phyloP scores from a whole-genome alignment of 495 filamentous ascomycete genomes.

The Neurospora sp. region DNA sequence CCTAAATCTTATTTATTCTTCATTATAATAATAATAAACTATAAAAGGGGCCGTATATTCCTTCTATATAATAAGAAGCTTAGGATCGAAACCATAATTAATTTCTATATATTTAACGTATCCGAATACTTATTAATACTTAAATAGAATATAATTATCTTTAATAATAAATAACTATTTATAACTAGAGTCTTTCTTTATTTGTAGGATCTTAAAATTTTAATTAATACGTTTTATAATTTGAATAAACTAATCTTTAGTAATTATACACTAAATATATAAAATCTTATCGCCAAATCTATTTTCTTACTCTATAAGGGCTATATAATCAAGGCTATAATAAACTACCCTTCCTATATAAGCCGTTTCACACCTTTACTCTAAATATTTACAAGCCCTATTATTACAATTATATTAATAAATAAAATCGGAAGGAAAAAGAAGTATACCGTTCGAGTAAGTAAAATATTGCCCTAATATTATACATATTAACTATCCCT shows the following conservation, averaged over 20 bases:
- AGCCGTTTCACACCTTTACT: not conserved
- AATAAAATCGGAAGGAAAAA: not conserved
- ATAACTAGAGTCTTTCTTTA: not conserved
- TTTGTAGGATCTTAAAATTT: not conserved
- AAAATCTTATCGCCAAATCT: not conserved
- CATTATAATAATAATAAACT: not conserved
- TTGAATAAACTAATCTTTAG: not conserved
- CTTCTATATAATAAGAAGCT: not conserved
- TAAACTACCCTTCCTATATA: not conserved
- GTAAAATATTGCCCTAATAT: not conserved
- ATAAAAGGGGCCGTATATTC: not conserved
- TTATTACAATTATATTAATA: not conserved
- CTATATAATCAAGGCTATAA: not conserved
- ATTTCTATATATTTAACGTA: not conserved
- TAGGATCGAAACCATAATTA: not conserved
- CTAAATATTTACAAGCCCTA: not conserved
- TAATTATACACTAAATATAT: not conserved
- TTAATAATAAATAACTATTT: not conserved
- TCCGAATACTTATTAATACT: not conserved
- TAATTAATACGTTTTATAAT: not conserved
- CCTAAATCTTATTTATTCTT: not conserved
- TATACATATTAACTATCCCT: not conserved
- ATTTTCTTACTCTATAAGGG: not conserved
- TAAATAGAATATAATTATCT: not conserved
- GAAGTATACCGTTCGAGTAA: not conserved